Evolutionary conservation across 495 filamentous ascomycete species (phyloP).

Genomic region (Talaromyces nanjingensis): DNA sequence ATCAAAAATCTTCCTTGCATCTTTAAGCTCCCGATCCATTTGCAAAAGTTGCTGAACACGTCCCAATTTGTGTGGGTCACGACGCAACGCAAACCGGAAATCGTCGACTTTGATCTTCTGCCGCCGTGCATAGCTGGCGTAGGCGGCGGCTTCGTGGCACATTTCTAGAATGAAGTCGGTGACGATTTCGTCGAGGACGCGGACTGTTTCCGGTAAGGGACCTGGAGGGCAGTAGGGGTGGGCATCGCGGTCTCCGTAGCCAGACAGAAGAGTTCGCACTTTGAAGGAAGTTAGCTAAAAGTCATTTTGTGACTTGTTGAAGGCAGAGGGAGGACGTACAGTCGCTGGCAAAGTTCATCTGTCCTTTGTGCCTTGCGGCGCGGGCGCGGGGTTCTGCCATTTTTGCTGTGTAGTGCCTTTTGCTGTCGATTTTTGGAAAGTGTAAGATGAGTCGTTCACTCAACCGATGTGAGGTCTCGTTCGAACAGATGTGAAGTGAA

Average conservation of each 20-base stretch:
- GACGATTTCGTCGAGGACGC: conserved; percentile 86
- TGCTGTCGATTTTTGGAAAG: conserved; percentile 10
- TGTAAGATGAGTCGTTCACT: neutral
- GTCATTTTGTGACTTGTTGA: neutral
- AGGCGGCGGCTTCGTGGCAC: conserved; percentile 78
- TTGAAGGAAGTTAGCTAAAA: neutral
- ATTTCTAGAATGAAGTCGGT: conserved; percentile 87
- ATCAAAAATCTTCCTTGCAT: conserved; percentile 65
- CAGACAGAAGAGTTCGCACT: conserved; percentile 80
- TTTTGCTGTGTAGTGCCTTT: conserved; percentile 4
- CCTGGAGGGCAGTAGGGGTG: conserved; percentile 34
- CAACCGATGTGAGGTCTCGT: neutral
- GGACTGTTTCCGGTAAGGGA: conserved; percentile 75
- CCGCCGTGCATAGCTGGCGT: conserved; percentile 72
- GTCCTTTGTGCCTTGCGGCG: conserved; percentile 76
- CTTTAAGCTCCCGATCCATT: conserved; percentile 72
- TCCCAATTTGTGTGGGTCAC: conserved; percentile 77
- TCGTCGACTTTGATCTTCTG: conserved; percentile 98
- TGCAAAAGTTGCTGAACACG: conserved; percentile 81
- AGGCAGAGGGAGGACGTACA: conserved; percentile 40
- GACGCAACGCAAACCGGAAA: conserved; percentile 85
- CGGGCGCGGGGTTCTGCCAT: conserved; percentile 69
- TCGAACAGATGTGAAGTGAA: neutral
- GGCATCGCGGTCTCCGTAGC: conserved; percentile 66
- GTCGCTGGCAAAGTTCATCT: conserved; percentile 81